Conservation (phyloP, 2,329 filamentous ascomycete genomes). For the Alternaria panax region DNA sequence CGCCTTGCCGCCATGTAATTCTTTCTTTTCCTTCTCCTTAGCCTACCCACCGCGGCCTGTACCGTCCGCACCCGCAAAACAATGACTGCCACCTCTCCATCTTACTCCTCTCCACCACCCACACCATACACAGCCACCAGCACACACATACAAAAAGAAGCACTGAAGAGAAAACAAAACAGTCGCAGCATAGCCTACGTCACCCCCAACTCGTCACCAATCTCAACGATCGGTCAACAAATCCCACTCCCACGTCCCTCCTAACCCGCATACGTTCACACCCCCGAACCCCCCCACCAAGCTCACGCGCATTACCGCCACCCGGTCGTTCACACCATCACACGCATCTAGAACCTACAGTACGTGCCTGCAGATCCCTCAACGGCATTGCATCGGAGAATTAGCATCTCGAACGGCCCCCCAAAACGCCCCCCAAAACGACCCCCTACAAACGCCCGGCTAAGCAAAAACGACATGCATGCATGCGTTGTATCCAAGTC, state of each 20-base stretch:
- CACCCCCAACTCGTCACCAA: background rate
- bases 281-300: background rate
- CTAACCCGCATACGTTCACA: background rate
- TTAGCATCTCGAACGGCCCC: background rate
- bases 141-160: background rate
- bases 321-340: background rate
- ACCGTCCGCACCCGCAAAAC: background rate
- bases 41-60: background rate
- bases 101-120: background rate
- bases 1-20: background rate
- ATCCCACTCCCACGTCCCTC: background rate
- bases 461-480: too few relatives aligned
- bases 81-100: background rate
- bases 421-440: background rate
- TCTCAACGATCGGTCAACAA: background rate
- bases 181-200: background rate
- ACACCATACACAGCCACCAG: background rate
- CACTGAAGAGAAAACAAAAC: background rate
- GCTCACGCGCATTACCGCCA: background rate
- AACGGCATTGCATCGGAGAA: constrained; percentile 15
- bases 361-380: background rate
- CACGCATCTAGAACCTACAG: background rate
- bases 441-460: background rate
- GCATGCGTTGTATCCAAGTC: background rate
- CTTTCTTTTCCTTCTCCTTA: background rate